Base-by-base conservation (phyloP, 2,329 filamentous ascomycete species). In the Cercospora citrullina region DNA sequence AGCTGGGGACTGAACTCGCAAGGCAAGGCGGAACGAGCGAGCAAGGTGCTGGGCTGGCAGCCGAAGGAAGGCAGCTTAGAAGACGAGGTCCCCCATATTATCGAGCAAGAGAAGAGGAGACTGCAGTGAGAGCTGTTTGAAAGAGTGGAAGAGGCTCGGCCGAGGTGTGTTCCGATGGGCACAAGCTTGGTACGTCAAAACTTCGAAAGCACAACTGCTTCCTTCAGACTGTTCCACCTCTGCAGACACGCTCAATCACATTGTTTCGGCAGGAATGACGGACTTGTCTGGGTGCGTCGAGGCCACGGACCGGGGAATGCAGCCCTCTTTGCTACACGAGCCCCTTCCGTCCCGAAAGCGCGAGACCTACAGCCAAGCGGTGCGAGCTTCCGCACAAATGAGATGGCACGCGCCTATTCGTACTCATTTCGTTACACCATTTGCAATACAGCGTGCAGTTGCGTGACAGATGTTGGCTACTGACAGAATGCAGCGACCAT, bases 1-100 rank as follows among this genome's bases (percentile, higher is more conserved):
- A 80, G 83, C 5, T 90, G 87, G 85, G 89, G 89, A 0, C 78
- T 85, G 67, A 91, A 91, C 68, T 88, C 87, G 0, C 81, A 85
- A 60, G 85, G 84, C 1, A 82, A 81, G 65, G 87, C 87, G 0
- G 80, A 82, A 64, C 80, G 89, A 60, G 87, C 87, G 0, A 82
- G 79, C n/a, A 85, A 87, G 71, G 73, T 86, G 61, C 75, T 91
- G 8, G 87, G 85, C 0, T 91, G 89, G 89, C 82, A 83, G 60
- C 87, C 89, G 0, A 80, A 77, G 31, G 77, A 70, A 36, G 66
- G 63, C 0, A 70, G 65, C 23, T 30, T 78, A 23, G 72, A 75
- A 33, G 74, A 75, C 4, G 73, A 73, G 65, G 69, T 77, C 18
- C 73, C 74, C 39, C 71, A 68, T n/a, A 78, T 78, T 48, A 55